Evolutionary conservation across 306 rosid species (phyloP).

Genomic region (Vachellia pachyceras): DNA sequence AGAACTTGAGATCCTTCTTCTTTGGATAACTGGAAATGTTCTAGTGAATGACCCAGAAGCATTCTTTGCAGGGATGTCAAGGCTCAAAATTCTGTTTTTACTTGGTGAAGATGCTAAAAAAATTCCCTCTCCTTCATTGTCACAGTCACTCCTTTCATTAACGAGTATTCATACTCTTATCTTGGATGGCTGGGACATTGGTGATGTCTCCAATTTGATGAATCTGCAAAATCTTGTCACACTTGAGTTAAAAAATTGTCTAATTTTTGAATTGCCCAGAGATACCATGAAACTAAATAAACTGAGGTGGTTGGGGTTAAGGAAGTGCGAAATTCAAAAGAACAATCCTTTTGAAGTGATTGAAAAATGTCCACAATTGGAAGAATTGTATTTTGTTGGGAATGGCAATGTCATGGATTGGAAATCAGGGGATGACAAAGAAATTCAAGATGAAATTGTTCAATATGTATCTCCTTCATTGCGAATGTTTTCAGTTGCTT

Average conservation of each 20-base stretch:
- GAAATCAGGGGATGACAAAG: not conserved
- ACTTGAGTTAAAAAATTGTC: not conserved
- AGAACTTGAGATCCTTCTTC: not conserved
- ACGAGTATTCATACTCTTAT: not conserved
- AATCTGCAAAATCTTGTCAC: not conserved
- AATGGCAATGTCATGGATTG: not conserved
- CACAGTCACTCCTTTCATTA: not conserved
- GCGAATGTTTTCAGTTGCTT: slow-evolving; percentile 6
- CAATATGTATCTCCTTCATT: not conserved
- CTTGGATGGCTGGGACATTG: not conserved
- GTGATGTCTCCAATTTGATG: not conserved
- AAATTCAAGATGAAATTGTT: not conserved
- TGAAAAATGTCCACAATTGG: not conserved
- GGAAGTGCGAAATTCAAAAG: not conserved
- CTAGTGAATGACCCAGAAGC: too few species aligned
- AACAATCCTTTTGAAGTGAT: slow-evolving; percentile 25
- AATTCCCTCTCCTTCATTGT: not conserved
- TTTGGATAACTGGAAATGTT: not conserved
- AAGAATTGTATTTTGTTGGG: not conserved
- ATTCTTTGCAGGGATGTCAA: not conserved
- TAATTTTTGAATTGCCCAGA: not conserved
- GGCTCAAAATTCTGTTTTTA: not conserved
- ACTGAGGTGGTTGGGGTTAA: slow-evolving; percentile 35
- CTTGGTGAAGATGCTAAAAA: fast-evolving
- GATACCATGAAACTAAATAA: not conserved